phyloP scores from a whole-genome alignment of 2,329 filamentous ascomycete species.

The Fusarium mexicanum region DNA sequence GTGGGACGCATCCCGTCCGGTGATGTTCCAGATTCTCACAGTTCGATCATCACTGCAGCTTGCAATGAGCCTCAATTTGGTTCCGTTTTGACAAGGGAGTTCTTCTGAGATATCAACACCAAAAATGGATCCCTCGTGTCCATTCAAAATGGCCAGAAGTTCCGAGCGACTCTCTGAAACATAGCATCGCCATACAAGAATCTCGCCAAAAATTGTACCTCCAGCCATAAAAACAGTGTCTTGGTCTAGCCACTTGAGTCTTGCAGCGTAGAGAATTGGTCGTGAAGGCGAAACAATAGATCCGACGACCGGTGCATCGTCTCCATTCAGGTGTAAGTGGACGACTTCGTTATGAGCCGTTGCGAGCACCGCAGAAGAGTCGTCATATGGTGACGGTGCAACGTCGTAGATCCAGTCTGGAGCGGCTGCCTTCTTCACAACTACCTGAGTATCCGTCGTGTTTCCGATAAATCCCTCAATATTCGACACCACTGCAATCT shows the following conservation, averaged over 20 bases:
- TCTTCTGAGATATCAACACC: conserved; percentile 80
- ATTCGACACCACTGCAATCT: conserved; percentile 53
- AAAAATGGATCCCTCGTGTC: conserved; percentile 94
- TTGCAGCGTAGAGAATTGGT: conserved; percentile 88
- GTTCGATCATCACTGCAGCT: conserved; percentile 97
- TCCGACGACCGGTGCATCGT: conserved; percentile 54
- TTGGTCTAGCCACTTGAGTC: conserved; percentile 69
- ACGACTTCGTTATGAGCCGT: conserved; percentile 90
- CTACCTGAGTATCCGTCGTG: conserved; percentile 22
- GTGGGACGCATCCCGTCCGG: conserved; percentile 53
- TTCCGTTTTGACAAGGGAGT: conserved; percentile 47
- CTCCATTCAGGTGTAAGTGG: conserved; percentile 53
- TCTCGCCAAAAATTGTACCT: conserved; percentile 94
- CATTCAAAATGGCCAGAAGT: conserved; percentile 64
- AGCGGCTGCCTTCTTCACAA: conserved; percentile 55
- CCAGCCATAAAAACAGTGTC: conserved; percentile 78
- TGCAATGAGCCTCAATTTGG: conserved; percentile 71
- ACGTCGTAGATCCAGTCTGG: conserved; percentile 84
- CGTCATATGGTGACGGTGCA: conserved; percentile 58
- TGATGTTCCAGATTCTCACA: conserved; percentile 87
- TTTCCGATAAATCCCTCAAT: conserved; percentile 44
- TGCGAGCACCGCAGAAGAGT: conserved; percentile 66
- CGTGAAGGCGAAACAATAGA: conserved; percentile 72
- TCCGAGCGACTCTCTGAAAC: conserved; percentile 46
- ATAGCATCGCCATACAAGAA: conserved; percentile 84